A percentile compares a stretch with the other conserved stretches of the same genome.
phyloP scores from a whole-genome alignment of 192 early-diverging fungal species.

The Diversispora eburnea region DNA sequence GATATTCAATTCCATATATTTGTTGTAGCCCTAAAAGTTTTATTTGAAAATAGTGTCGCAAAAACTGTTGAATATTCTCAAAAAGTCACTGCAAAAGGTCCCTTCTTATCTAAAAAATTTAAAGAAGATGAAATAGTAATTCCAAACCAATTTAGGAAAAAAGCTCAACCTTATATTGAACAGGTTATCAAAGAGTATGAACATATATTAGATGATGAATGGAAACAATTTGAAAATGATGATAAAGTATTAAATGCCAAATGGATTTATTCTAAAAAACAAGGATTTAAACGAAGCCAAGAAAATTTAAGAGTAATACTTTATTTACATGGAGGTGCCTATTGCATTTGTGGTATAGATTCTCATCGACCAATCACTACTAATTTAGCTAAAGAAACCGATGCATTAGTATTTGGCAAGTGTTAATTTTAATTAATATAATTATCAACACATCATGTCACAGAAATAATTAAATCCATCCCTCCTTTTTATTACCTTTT shows the following conservation, averaged over 20 bases:
- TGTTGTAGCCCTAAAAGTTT: slow-evolving; percentile 32
- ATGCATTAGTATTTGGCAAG: slow-evolving; percentile 43
- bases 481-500: neutral
- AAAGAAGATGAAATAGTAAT: slow-evolving; percentile 30
- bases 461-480: no score
- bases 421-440: neutral
- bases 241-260: slow-evolving; percentile 36
- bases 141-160: slow-evolving; percentile 32
- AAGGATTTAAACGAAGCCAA: slow-evolving; percentile 25
- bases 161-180: slow-evolving; percentile 35
- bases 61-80: slow-evolving; percentile 40
- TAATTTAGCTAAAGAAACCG: slow-evolving; percentile 47
- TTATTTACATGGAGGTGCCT: slow-evolving; percentile 76
- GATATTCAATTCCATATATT: slow-evolving; percentile 34
- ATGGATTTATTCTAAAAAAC: slow-evolving; percentile 35
- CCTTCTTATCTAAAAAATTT: slow-evolving; percentile 27
- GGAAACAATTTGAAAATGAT: slow-evolving; percentile 34
- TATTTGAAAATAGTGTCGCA: slow-evolving; percentile 27
- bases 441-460: no score
- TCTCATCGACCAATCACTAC: slow-evolving; percentile 40
- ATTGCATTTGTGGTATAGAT: slow-evolving; percentile 39
- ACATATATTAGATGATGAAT: slow-evolving; percentile 44
- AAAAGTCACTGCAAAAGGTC: slow-evolving; percentile 12
- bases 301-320: slow-evolving; percentile 50
- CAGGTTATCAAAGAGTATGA: slow-evolving; percentile 33